A percentile compares a stretch with the other conserved stretches of the same genome.
These are phyloP conservation scores for Carex scoparia DNA, from an alignment of 176 grass and related monocot genomes.

Conservation along the genomic window DNA sequence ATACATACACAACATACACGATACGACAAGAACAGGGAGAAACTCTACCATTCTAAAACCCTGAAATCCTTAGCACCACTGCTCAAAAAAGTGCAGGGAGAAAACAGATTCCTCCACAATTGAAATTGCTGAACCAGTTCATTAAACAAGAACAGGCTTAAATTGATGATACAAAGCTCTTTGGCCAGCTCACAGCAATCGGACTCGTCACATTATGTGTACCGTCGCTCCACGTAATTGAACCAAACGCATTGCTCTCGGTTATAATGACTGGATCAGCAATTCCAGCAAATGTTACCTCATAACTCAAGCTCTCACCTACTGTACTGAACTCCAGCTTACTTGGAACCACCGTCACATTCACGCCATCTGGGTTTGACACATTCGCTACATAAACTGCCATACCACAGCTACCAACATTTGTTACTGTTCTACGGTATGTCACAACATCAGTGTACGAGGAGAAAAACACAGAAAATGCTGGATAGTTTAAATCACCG, in stretches of 20 bases:
- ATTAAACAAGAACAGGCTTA: not conserved
- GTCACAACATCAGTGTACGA: conserved; percentile 52
- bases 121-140: not conserved
- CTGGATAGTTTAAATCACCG: conserved; percentile 91
- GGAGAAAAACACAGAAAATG: conserved; percentile 56
- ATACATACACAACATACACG: conserved; percentile 5
- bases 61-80: not conserved
- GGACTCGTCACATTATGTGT: conserved; percentile 49
- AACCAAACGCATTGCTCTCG: conserved; percentile 43
- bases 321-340: conserved; percentile 65
- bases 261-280: conserved; percentile 50
- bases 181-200: conserved; percentile 65
- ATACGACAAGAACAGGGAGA: not conserved
- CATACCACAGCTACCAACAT: conserved; percentile 43
- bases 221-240: conserved; percentile 54
- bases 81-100: conserved; percentile 8
- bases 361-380: conserved; percentile 47
- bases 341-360: conserved; percentile 65
- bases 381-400: conserved; percentile 44
- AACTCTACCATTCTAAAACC: not conserved
- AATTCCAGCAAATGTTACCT: conserved; percentile 23
- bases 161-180: not conserved
- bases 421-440: conserved; percentile 59
- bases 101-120: not conserved
- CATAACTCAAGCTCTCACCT: conserved; percentile 27